Evolutionary conservation across 2,329 filamentous ascomycete genomes (phyloP), one percentile per base, ranked within the genome.

Genomic region (Blastomyces percursus): DNA sequence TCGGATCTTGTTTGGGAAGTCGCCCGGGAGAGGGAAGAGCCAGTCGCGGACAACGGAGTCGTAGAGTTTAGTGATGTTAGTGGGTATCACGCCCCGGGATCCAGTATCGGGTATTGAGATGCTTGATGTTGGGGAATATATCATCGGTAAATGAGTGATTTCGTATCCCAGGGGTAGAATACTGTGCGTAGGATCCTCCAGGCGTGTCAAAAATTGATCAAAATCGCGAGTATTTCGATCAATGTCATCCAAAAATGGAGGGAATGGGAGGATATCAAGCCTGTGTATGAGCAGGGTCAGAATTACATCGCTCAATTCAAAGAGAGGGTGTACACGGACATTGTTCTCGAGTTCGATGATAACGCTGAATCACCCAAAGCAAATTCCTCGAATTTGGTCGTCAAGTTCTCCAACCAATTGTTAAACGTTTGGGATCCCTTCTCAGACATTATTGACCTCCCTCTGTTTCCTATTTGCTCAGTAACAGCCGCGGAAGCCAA

Each of bases 31-130:
- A 42, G 61, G 68, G 14, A 71, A 70, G 24, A 78, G 64, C 75
- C 75, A 77, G 57, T 74, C 67, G 51, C 70, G 69, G 21, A 76
- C 68, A 60, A 77, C 64, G 42, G 63, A 64, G 62, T 77, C 74
- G 65, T 78, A 78, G 3, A 71, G 67, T 46, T 65, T 61, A 21
- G 71, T 54, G 46, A 73, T 67, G 61, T 71, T 66, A 48, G 66
- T 11, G 8, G 30, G 38, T 40, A 19, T 35, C 14, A 46, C 6
- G 24, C 19, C 6, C n/a, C 19, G 8, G 8, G 60, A 40, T 30
- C 7, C 27, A 38, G n/a, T 14, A 52, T 30, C 35, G 1, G 44
- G 38, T 35, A 55, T 30, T 35, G 55, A 61, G 2, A 64, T 30
- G n/a, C n/a, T 46, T 21, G 66, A 65, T 3, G 64, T 62, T n/a